phyloP scores from a whole-genome alignment of 148 eudicot species.

The Rhododendron williamsianum region DNA sequence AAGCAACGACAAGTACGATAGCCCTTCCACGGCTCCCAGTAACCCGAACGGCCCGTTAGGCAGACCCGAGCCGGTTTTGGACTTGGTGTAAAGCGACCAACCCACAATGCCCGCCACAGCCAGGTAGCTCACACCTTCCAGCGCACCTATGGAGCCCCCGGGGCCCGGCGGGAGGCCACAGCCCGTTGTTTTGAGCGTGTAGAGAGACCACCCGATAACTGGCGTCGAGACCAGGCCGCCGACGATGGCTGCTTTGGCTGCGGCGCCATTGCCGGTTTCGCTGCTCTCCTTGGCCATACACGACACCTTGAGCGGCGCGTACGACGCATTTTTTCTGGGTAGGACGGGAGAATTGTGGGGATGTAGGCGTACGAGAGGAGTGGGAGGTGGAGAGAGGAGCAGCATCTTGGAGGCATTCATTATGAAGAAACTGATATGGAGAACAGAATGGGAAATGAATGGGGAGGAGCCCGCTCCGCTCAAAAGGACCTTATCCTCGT shows the following conservation, averaged over 20 bases:
- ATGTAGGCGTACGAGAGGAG: neutral
- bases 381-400: neutral
- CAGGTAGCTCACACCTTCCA: conserved; percentile 90
- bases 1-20: conserved; percentile 70
- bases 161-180: conserved; percentile 98
- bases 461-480: neutral
- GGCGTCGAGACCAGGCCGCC: conserved; percentile 68
- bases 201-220: conserved; percentile 89
- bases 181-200: conserved; percentile 93
- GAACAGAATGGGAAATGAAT: neutral
- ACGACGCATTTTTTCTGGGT: neutral
- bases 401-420: conserved; percentile 18
- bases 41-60: conserved; percentile 89
- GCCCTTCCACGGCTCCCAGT: conserved; percentile 89
- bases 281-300: conserved; percentile 51
- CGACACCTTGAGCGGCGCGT: conserved; percentile 12
- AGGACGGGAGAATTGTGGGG: neutral
- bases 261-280: conserved; percentile 21
- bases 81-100: conserved; percentile 88
- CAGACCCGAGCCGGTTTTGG: conserved; percentile 82
- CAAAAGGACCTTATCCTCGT: conserved; percentile 13
- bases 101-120: conserved; percentile 68
- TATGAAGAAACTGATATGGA: neutral
- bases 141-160: conserved; percentile 86
- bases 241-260: conserved; percentile 50